phyloP scores from a whole-genome alignment of 768 basidiomycete genomes.

The Cyclocybe cylindracea region DNA sequence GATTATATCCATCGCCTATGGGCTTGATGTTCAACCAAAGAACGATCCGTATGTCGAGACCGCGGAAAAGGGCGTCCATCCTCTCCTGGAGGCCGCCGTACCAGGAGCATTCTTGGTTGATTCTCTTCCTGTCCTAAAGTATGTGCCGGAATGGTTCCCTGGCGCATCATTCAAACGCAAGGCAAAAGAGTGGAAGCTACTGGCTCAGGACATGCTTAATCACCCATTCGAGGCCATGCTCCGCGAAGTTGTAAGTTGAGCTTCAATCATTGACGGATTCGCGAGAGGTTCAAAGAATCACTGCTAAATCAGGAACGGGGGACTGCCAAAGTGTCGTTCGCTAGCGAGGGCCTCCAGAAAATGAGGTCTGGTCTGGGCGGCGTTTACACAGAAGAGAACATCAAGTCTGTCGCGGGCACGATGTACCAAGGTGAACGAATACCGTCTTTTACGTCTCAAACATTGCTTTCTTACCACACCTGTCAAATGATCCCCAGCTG shows the following conservation, averaged over 20 bases:
- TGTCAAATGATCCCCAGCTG: neutral
- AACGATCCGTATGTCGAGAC: slow-evolving; percentile 44
- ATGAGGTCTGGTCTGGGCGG: slow-evolving; percentile 4
- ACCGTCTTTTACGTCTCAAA: too few species aligned
- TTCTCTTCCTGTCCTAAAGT: slow-evolving; percentile 21
- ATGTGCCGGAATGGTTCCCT: slow-evolving; percentile 32
- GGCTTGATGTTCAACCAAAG: slow-evolving; percentile 35
- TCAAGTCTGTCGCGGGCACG: slow-evolving; percentile 1
- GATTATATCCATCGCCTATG: slow-evolving; percentile 46
- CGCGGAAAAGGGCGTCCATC: slow-evolving; percentile 36
- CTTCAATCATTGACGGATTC: neutral
- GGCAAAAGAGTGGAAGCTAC: slow-evolving; percentile 37
- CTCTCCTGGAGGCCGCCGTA: slow-evolving; percentile 29
- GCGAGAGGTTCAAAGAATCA: slow-evolving; percentile 11
- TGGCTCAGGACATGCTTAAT: slow-evolving; percentile 31
- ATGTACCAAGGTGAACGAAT: neutral
- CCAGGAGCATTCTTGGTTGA: slow-evolving; percentile 32
- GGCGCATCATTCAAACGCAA: slow-evolving; percentile 34
- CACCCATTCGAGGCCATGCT: slow-evolving; percentile 33
- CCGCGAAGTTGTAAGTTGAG: slow-evolving; percentile 25
- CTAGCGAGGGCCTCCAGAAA: slow-evolving; percentile 11
- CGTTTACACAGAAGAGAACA: slow-evolving; percentile 12
- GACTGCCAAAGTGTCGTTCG: slow-evolving; percentile 15
- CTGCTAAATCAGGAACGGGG: slow-evolving; percentile 18
- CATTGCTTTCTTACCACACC: neutral